Base-by-base conservation (phyloP, 345 rosid genomes). In the Lepidium sativum region DNA sequence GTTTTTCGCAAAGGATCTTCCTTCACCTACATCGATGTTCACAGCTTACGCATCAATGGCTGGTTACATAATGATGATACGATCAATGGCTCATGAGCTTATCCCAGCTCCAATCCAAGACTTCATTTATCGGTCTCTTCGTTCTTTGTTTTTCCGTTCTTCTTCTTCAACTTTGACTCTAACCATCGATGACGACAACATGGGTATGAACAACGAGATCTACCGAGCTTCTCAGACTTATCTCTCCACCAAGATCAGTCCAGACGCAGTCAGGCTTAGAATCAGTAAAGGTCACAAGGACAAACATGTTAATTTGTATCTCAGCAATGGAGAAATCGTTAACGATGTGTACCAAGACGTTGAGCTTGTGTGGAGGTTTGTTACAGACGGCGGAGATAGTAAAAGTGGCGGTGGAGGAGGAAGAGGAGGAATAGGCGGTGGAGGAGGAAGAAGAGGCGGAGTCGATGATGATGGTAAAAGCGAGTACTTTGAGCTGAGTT, bases 31-130 rank as follows among this genome's bases (percentile, higher is more conserved):
- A 0, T 72, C 94, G 12, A 1, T 86, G 17, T 79, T 86, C 70
- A 39, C 89, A 2, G 73, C 86, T 34, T 84, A 84, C 16, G 89
- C 87, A 38, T 84, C 94, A 72, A 43, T 82, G 72, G 73, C 94
- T 0, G 80, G 83, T 12, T 82, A 83, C 51, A 35, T 80, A 65
- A 78, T 84, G 82, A 71, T 86, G 51, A 56, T 80, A 37, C 60
- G 84, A 27, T 76, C 89, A 38, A 57, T 81, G 73, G 78, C 72
- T 44, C 75, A 78, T 31, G 84, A 84, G 39, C 32, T 86, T 5
- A 48, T 82, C 23, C 94, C 94, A 29, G 33, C 42, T 11, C 78
- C 82, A 1, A 16, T 86, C 45, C 75, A 78, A 40, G 52, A 59
- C 18, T 82, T 75, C 59, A 63, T 81, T 32, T 25, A 70, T 54